Base-by-base conservation (phyloP, 2,329 filamentous ascomycete species). In the Paecilomyces sp. region DNA sequence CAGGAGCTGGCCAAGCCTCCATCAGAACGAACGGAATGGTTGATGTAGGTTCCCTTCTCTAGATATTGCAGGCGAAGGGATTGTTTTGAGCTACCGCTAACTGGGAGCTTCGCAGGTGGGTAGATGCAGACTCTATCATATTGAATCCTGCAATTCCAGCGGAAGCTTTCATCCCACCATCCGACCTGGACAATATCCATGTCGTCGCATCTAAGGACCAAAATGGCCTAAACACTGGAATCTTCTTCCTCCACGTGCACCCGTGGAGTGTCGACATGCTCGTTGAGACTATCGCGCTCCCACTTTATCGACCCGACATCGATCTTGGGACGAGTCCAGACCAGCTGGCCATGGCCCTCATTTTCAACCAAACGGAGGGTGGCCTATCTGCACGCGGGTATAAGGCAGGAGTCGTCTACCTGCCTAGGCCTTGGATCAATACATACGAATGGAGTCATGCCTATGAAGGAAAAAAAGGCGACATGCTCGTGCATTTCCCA, bases 21-120 rank as follows among this genome's bases (percentile, higher is more conserved):
- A 11, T 62, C 58, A 7, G 62, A 72, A 54, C 65, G 73, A 34
- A 58, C 72, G 13, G 68, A 76, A 57, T 76, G 74, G 74, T 62
- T 76, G 34, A 71, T 75, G 71, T 73, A 60, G 50, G 68, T 64
- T 31, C 33, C 52, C 28, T 33, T 30, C 28, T 15, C 30, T 3
- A 33, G 9, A 24, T 22, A 7, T 31, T 25, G 4, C 13, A 25
- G 25, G 31, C 15, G 50, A 41, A 54, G 53, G 8, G 1, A 25
- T 13, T 13, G 15, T 24, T 9, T 31, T 7, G 8, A 22, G 12
- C 13, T 13, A 11, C 9, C 22, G 52, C 55, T 28, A 57, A 28
- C 13, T 30, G 36, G 36, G n/a, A 15, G 36, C 36, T 18, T 2
- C 13, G 18, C 50, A 72, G 70, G 63, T 74, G 70, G 68, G 64